Base-by-base conservation (phyloP, 345 rosid species). In the Cochlearia excelsa region DNA sequence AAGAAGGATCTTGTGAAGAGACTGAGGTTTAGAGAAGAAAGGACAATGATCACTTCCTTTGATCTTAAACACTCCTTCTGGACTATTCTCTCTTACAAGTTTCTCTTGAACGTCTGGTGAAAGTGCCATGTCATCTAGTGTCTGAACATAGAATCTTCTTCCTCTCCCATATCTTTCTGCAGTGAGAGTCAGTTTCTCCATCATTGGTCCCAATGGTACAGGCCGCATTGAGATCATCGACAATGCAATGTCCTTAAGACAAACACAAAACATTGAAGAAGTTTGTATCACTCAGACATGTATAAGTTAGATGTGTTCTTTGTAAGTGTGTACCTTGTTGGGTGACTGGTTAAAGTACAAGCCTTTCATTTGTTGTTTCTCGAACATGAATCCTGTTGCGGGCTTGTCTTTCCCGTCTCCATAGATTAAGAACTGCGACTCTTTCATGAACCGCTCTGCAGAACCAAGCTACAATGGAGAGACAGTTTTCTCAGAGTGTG, bases 1-100 rank as follows among this genome's bases (percentile, higher is more conserved):
- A 51, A 83, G 57, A 67, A 88, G 63, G 28, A 84, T 83, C 75
- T 88, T 92, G 75, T 92, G 93, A 45, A 92, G 81, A 0, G 96
- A 84, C 71, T 80, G 93, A 23, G 95, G 96, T 74, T 92, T 92
- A 7, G 95, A 88, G 79, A 92, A 83, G 84, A 88, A 92, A 2
- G 98, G 96, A 58, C 90, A 86, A 72, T 92, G 98, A 31, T 92
- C 96, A 65, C 95, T 86, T 66, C 90, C 96, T 76, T 84, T 92
- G 59, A 92, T 92, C 84, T 88, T 92, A 81, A 62, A 92, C 26
- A 92, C 87, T 51, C 88, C 85, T 74, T 84, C 95, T 0, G 95
- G 87, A 28, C 86, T 83, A 69, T 77, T 86, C 28, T 92, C 90
- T 49, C 98, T 63, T 2, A 88, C 95, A 7, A 84, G 75, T 70